Percentiles rank a stretch among this genome's conserved stretches.
Evolutionary conservation across 768 basidiomycete genomes (phyloP).

Genomic region (Termitomyces sp.): DNA sequence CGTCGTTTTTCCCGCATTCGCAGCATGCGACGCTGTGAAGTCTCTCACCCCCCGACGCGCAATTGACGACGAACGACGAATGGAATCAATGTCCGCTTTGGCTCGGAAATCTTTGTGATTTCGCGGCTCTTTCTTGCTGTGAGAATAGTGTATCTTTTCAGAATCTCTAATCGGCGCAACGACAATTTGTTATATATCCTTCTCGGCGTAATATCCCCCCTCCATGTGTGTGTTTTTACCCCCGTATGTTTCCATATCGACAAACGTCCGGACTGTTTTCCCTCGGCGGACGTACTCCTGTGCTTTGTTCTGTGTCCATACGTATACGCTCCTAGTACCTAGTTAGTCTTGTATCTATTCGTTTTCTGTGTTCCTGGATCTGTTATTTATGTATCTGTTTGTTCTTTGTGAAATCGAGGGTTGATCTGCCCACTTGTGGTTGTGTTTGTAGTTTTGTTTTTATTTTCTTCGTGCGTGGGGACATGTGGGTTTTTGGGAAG

Average conservation of each 20-base stretch:
- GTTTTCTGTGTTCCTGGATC: not conserved
- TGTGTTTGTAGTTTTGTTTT: too few species aligned
- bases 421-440: too few species aligned
- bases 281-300: not conserved
- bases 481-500: too few species aligned
- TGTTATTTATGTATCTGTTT: too few species aligned
- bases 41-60: too few species aligned
- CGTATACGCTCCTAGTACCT: too few species aligned
- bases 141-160: not conserved
- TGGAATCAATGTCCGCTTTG: not conserved
- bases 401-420: too few species aligned
- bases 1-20: conserved; percentile 12
- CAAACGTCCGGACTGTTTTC: not conserved
- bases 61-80: not conserved
- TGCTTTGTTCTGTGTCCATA: not conserved
- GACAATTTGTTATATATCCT: not conserved
- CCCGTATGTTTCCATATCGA: not conserved
- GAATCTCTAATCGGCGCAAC: not conserved
- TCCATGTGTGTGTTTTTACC: not conserved
- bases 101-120: not conserved
- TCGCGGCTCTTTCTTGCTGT: too few species aligned
- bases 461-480: too few species aligned
- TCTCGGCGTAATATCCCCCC: not conserved
- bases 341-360: not conserved
- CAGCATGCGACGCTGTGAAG: conserved; percentile 14